Evolutionary conservation across 2,329 filamentous ascomycete genomes (phyloP), one percentile per base, ranked within the genome.

Genomic region (Trichophyton mentagrophytes): DNA sequence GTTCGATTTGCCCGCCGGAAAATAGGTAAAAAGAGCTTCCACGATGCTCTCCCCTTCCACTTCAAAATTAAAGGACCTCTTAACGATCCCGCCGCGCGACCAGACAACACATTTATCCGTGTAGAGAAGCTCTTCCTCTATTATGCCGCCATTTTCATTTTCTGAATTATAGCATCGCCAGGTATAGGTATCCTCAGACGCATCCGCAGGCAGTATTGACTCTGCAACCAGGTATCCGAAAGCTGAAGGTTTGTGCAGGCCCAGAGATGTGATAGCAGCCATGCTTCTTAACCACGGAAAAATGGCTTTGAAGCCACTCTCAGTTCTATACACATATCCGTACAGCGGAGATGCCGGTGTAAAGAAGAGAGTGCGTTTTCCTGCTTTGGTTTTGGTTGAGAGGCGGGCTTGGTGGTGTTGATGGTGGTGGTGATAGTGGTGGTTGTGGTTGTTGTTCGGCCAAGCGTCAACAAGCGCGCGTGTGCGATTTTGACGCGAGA

Each of bases 261-360:
- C 93, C 69, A 96, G 82, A 65, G 92, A 96, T 74, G 85, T 88
- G 76, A 96, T 84, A 71, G 88, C 85, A 67, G 92, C 92, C 95
- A 99, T 99, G 69, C 67, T 74, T 66, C 55, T 36, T 40, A 33
- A 57, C 27, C 22, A n/a, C 40, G 27, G 15, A 36, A 25, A 27
- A 57, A 44, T 44, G 36, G 55, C 55, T 42, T 30, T 20, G 22
- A 42, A 57, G 55, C 55, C 55, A 44, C 55, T 6, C 55, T 20
- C 27, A 36, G 11, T 15, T 25, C 20, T 15, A 57, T 57, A 27
- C 4, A 42, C 36, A 57, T 42, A 44, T 44, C 36, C 55, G 25
- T 44, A 30, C 17, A 55, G 33, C 11, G 40, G 40, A 33, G 55
- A 57, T 3, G 7, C 17, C 15, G 20, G 13, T 25, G 20, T 42